Evolutionary conservation across 2,329 filamentous ascomycete species (phyloP).

Genomic region (Fusarium nisikadoi): DNA sequence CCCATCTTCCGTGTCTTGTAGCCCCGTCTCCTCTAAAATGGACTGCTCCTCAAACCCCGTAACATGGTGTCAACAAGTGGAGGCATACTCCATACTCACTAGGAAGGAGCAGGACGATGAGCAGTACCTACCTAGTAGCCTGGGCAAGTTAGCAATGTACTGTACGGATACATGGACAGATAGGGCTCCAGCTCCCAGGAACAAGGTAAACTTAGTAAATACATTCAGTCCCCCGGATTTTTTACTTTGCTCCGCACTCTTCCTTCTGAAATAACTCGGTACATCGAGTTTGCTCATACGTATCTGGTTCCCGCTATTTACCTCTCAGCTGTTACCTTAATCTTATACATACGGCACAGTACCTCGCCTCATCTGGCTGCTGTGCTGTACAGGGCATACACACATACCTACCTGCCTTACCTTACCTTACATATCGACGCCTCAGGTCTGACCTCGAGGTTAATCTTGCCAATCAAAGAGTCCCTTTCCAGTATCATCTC

Average conservation of each 20-base stretch:
- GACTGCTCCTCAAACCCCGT: constrained; percentile 31
- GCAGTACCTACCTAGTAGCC: neutral
- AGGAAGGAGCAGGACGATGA: constrained; percentile 13
- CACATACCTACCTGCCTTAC: neutral
- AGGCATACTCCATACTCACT: constrained; percentile 32
- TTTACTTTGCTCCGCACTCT: constrained; percentile 20
- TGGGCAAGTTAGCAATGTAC: constrained; percentile 11
- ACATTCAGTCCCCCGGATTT: constrained; percentile 30
- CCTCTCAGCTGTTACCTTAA: neutral
- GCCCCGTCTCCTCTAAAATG: constrained; percentile 12
- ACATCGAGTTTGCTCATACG: neutral
- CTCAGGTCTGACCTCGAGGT: constrained; percentile 22
- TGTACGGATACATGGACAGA: constrained; percentile 6
- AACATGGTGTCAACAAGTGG: constrained; percentile 36
- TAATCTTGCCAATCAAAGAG: constrained; percentile 19
- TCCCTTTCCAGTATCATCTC: constrained; percentile 6
- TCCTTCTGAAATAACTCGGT: constrained; percentile 1
- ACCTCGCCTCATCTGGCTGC: neutral
- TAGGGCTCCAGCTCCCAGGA: constrained; percentile 25
- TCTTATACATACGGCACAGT: neutral
- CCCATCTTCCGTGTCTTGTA: neutral
- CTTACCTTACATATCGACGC: constrained; percentile 7
- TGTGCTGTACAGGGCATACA: neutral
- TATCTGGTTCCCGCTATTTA: neutral
- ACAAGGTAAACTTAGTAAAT: constrained; percentile 21